Evolutionary conservation across 192 early-diverging fungal genomes (phyloP), one percentile per base, ranked within the genome.

Genomic region (Powellomyces hirtus): DNA sequence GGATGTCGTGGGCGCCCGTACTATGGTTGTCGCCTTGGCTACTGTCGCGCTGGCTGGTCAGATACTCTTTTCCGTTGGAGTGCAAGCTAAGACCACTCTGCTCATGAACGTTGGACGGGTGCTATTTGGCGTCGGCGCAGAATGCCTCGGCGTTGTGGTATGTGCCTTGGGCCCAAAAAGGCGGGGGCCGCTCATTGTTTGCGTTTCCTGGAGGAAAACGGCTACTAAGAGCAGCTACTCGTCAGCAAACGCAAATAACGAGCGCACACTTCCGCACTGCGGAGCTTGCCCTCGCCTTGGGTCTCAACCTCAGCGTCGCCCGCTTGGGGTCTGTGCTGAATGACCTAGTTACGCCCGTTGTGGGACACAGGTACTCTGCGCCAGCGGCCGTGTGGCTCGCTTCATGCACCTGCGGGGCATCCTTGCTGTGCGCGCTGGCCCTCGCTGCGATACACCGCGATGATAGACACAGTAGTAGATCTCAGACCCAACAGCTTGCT

Each of bases 51-150:
- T 59, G 40, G 20, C 74, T 11, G 87, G 87, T 0, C 83, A 87
- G 52, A 24, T 76, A 4, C 36, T 85, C 11, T 82, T 84, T 27
- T 68, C 79, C 5, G n/a, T 81, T 27, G 85, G 85, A 0, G 66
- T 86, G 24, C 61, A 67, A 13, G 27, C 33, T 13, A 57, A 65
- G 36, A 22, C 24, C 26, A 59, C 58, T 27, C 62, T 51, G 42
- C 8, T 77, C 33, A 77, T 83, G 72, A 56, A 71, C 22, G 22
- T 77, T 0, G 87, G 87, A 7, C 29, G 87, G 30, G 50, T 80
- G 4, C 11, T 88, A 31, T 88, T 88, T 77, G 87, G 87, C 0
- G 38, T 85, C 33, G 81, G 83, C 1, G 84, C 82, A 14, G 84
- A 86, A 59, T 73, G 50, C 16, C 55, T 86, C 13, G 16, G 58